phyloP scores from a whole-genome alignment of 257 asterid genomes.

The Penstemon barbatus region DNA sequence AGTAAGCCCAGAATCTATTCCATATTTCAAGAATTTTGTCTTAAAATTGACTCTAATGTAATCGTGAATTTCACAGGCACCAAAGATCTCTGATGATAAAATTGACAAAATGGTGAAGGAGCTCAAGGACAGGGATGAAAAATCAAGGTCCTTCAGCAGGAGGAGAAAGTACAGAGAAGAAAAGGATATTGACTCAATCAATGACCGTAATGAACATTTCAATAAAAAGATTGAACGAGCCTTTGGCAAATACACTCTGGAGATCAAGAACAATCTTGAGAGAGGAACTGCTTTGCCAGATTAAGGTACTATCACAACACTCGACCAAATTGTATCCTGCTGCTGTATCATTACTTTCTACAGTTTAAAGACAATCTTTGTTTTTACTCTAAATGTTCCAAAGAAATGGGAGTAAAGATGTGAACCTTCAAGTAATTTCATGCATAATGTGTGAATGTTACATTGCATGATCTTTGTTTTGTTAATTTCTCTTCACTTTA shows the following conservation, averaged over 20 bases:
- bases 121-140: slow-evolving; percentile 82
- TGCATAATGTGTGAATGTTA: no score
- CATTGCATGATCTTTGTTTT: no score
- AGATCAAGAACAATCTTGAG: slow-evolving; percentile 96
- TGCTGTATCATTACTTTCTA: neutral
- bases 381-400: no score
- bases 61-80: slow-evolving; percentile 50
- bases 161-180: slow-evolving; percentile 94
- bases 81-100: slow-evolving; percentile 68
- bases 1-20: slow-evolving; percentile 36
- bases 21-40: neutral
- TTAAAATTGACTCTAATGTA: slow-evolving; percentile 10
- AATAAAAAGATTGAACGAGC: slow-evolving; percentile 95
- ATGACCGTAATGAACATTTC: slow-evolving; percentile 86
- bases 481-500: no score
- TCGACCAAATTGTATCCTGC: neutral
- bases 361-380: no score
- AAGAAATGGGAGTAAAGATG: no score
- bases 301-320: slow-evolving; percentile 27
- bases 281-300: slow-evolving; percentile 55
- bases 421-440: no score
- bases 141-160: slow-evolving; percentile 80
- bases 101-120: slow-evolving; percentile 90
- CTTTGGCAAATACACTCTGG: slow-evolving; percentile 87
- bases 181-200: slow-evolving; percentile 95